Base-by-base conservation (phyloP, 2,329 filamentous ascomycete genomes). In the Sphaerulina vaccinii region DNA sequence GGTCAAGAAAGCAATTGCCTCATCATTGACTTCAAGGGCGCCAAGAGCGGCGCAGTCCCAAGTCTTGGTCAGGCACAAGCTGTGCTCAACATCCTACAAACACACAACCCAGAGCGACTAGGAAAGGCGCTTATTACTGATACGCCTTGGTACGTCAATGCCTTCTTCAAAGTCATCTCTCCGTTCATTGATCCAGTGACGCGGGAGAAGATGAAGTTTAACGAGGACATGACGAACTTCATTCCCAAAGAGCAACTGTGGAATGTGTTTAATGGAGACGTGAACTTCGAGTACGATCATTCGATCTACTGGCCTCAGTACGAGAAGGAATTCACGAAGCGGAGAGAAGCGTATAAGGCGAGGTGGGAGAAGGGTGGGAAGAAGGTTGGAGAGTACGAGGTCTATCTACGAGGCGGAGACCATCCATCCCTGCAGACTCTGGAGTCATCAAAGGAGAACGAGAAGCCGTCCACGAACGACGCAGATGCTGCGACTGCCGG, bases 141-240 rank as follows among this genome's bases (percentile, higher is more conserved):
- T 61, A 82, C 96, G 42, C 92, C 92, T 0, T 96, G 89, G 84
- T 81, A 95, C 58, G 88, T 97, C 55, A 86, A 83, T 71, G 88
- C 88, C 44, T 99, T 99, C 79, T 95, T 97, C 80, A 96, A 95
- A 73, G 76, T 96, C 64, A 91, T 99, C 73, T 90, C 84, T 3
- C 90, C 92, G 33, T 96, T 99, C 73, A 96, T 99, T 73, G 93
- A 99, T 71, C 93, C 93, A 6, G 76, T 91, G 64, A 99, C 93
- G 8, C 84, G 88, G 52, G 85, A 93, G 66, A 99, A 99, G 78
- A 85, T 99, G 75, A 95, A 93, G 75, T 96, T 96, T 79, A 96
- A 97, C 76, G 90, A 96, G 70, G 87, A 95, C 67, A 85, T 96
- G 76, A 80, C 79, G 61, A 77, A 87, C 61, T 90, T 90, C 69